Conservation (phyloP, 2,329 filamentous ascomycete genomes). For the Colletotrichum gigasporum region DNA sequence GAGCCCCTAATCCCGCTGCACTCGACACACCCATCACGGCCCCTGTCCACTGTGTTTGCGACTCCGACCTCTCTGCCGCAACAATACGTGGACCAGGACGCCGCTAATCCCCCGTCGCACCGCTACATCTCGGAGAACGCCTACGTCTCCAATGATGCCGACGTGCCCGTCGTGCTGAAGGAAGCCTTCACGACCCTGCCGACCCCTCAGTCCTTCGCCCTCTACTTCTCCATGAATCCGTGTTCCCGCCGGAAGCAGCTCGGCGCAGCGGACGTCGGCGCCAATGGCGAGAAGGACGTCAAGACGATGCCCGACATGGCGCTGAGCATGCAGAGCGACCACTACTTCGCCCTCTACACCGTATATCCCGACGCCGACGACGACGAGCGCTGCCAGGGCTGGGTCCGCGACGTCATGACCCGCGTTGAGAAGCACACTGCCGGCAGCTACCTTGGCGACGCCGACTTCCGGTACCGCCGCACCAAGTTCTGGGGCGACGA, state of each 20-base stretch:
- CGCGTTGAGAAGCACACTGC: conserved; percentile 49
- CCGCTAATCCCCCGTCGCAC: conserved; percentile 57
- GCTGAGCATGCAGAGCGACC: conserved; percentile 62
- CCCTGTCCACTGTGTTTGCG: conserved; percentile 45
- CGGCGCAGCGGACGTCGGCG: conserved; percentile 43
- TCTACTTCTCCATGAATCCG: conserved; percentile 63
- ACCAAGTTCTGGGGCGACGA: conserved; percentile 59
- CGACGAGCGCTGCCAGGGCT: conserved; percentile 52
- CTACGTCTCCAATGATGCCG: conserved; percentile 56
- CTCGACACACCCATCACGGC: conserved; percentile 24
- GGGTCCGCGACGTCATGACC: conserved; percentile 53
- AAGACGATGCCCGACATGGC: conserved; percentile 58
- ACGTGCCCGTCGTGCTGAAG: conserved; percentile 55
- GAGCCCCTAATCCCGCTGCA: conserved; percentile 14
- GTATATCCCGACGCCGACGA: conserved; percentile 58
- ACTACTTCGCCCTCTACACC: conserved; percentile 64
- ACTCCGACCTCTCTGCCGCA: conserved; percentile 47
- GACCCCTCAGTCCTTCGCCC: conserved; percentile 51
- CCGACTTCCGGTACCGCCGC: conserved; percentile 58
- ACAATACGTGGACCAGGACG: conserved; percentile 53
- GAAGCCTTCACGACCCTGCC: conserved; percentile 58
- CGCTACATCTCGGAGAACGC: conserved; percentile 61
- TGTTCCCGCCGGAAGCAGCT: conserved; percentile 40
- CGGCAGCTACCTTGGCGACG: conserved; percentile 64
- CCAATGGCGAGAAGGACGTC: conserved; percentile 23